Evolutionary conservation across 2,329 filamentous ascomycete genomes (phyloP).

Genomic region (Cyclaneusma minus): DNA sequence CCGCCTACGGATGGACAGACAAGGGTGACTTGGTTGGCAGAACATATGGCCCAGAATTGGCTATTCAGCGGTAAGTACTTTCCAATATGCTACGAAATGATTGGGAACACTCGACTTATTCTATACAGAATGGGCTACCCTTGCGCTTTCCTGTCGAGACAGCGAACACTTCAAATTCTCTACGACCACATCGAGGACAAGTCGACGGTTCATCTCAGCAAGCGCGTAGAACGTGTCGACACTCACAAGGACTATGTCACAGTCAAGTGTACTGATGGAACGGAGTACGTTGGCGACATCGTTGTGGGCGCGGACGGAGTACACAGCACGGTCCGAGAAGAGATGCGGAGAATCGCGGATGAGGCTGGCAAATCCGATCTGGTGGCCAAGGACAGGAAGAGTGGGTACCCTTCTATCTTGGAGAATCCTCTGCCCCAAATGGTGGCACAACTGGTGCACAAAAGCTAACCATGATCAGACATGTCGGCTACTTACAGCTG

Average conservation of each 20-base stretch:
- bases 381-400: slow-evolving; percentile 4
- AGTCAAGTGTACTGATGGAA: slow-evolving; percentile 10
- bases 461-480: no score
- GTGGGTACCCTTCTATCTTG: slow-evolving; percentile 3
- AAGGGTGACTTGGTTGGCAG: slow-evolving; percentile 10
- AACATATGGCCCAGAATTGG: no score
- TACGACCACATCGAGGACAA: slow-evolving; percentile 11
- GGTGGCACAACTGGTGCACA: no score
- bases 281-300: slow-evolving; percentile 9
- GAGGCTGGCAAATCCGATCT: slow-evolving; percentile 1
- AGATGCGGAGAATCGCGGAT: slow-evolving; percentile 8
- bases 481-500: no score
- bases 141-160: slow-evolving; percentile 21
- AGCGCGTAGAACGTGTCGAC: slow-evolving; percentile 7
- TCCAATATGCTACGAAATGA: no score
- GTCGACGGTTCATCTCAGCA: slow-evolving; percentile 5
- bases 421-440: no score
- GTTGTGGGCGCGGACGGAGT: slow-evolving; percentile 15
- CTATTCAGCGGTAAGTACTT: no score
- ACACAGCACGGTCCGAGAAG: slow-evolving; percentile 9
- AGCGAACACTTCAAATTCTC: slow-evolving; percentile 19
- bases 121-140: slow-evolving; percentile 14
- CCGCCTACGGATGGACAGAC: slow-evolving; percentile 2
- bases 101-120: neutral
- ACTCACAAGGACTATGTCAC: slow-evolving; percentile 5